A percentile compares a stretch with the other conserved stretches of the same genome.
phyloP scores from a whole-genome alignment of 495 filamentous ascomycete genomes.

The Xylaria venustula region DNA sequence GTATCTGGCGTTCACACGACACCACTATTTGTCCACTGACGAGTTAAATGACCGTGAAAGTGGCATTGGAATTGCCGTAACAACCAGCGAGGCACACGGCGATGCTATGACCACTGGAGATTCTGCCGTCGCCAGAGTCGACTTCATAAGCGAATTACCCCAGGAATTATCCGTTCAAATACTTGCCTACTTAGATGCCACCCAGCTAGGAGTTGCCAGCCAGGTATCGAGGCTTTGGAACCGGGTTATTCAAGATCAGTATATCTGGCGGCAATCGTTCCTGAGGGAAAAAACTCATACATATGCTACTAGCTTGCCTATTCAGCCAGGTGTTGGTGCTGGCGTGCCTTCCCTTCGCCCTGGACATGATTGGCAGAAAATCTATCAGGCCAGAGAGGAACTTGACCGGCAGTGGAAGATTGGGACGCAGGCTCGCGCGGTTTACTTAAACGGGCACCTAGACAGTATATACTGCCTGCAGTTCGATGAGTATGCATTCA shows the following conservation, averaged over 20 bases:
- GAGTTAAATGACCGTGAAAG: conserved; percentile 65
- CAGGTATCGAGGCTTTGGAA: conserved; percentile 66
- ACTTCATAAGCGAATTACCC: conserved; percentile 69
- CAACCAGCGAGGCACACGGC: conserved; percentile 44
- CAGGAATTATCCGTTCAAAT: conserved; percentile 71
- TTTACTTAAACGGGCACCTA: conserved; percentile 86
- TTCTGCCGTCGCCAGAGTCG: conserved; percentile 38
- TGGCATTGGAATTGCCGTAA: conserved; percentile 75
- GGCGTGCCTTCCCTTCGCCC: conserved; percentile 50
- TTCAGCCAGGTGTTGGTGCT: conserved; percentile 44
- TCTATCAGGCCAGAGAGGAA: conserved; percentile 71
- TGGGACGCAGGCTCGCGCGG: conserved; percentile 66
- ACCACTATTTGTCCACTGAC: conserved; percentile 29
- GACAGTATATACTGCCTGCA: conserved; percentile 98
- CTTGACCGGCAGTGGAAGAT: conserved; percentile 77
- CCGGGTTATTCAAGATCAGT: conserved; percentile 56
- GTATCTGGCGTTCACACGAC: conserved; percentile 29
- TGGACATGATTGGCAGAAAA: conserved; percentile 76
- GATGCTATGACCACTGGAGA: conserved; percentile 28
- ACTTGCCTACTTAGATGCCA: conserved; percentile 67
- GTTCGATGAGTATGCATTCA: conserved; percentile 79
- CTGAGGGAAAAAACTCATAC: conserved; percentile 59
- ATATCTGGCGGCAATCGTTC: conserved; percentile 80
- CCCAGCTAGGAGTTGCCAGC: conserved; percentile 60
- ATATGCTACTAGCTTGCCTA: conserved; percentile 47